Base-by-base conservation (phyloP, 192 early-diverging fungal species). In the Podila verticillata region DNA sequence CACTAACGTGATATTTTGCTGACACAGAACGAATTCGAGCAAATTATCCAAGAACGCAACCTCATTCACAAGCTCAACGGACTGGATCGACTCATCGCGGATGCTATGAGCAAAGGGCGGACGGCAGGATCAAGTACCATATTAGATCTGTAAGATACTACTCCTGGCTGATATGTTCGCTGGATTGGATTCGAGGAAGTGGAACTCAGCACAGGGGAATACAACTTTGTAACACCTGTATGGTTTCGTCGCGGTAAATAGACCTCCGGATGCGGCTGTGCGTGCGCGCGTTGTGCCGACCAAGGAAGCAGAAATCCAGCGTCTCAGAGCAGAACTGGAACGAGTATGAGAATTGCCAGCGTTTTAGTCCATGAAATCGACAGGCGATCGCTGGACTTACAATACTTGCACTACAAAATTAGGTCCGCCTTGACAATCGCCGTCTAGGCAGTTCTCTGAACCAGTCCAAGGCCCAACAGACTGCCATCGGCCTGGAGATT, bases 231-330 rank as follows among this genome's bases (percentile, higher is more conserved):
- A 44, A 15, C 13, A 44, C 12, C 17, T 44, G 39, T 44, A 4
- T 4, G 39, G 13, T 13, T 44, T 17, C 4, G 13, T 15, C 39
- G 2, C 39, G 36, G 13, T 7, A 39, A 4, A 49, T 32, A 80
- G 77, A 28, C 49, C 64, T 20, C 77, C 77, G 24, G 70, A 80
- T 30, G 61, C 68, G 12, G 77, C 70, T 22, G 77, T 80, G 8
- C 49, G 77, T 7, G 77, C 77, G 7, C 77, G 77, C 5, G 72
- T 70, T 39, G 77, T 72, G n/a, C 77, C 77, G 2, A 80, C 77
- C 58, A 80, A 80, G 48, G 77, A 80, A 34, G 77, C 69, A 19
- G 77, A 80, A 22, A 72, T 80, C 24, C 69, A 80, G 48, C 26
- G 77, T 60, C 77, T 80, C 30, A 80, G 72, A 44, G 65, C 77